These are phyloP conservation scores for Neohortaea acidophila DNA, from an alignment of 495 filamentous ascomycete genomes.

Conservation along the genomic window DNA sequence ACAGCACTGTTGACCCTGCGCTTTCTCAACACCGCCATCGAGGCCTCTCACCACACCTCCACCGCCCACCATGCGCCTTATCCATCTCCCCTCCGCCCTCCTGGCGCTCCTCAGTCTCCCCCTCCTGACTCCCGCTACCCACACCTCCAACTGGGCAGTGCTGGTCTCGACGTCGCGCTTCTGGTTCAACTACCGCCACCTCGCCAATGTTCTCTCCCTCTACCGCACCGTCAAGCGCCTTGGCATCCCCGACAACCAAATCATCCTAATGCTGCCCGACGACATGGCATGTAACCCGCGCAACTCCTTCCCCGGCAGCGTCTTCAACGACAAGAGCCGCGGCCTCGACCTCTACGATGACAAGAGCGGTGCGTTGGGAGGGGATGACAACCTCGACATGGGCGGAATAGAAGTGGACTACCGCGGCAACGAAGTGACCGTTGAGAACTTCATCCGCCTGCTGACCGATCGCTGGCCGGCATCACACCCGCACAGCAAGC, in stretches of 20 bases:
- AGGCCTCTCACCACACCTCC: neutral
- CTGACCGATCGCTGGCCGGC: slow-evolving; percentile 85
- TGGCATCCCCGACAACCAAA: slow-evolving; percentile 95
- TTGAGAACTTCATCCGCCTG: slow-evolving; percentile 94
- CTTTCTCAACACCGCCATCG: no score
- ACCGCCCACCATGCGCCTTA: slow-evolving; percentile 10
- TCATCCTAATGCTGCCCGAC: slow-evolving; percentile 97
- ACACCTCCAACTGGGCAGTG: slow-evolving; percentile 98
- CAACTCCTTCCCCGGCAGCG: slow-evolving; percentile 92
- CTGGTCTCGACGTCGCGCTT: slow-evolving; percentile 96
- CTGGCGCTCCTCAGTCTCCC: slow-evolving; percentile 28
- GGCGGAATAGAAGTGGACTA: slow-evolving; percentile 88
- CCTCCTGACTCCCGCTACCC: slow-evolving; percentile 45
- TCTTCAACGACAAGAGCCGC: slow-evolving; percentile 95
- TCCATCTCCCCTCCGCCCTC: slow-evolving; percentile 2
- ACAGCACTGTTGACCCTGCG: no score
- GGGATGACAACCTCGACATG: slow-evolving; percentile 6
- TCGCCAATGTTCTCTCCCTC: slow-evolving; percentile 92
- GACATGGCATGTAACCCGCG: slow-evolving; percentile 99
- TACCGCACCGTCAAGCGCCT: slow-evolving; percentile 97
- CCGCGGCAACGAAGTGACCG: slow-evolving; percentile 92
- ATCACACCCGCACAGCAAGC: slow-evolving; percentile 85
- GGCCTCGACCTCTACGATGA: slow-evolving; percentile 93
- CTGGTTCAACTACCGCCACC: slow-evolving; percentile 99
- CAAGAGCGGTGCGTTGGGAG: slow-evolving; percentile 35